Conservation (phyloP, 2,329 filamentous ascomycete genomes). For the Piedraia hortae region DNA sequence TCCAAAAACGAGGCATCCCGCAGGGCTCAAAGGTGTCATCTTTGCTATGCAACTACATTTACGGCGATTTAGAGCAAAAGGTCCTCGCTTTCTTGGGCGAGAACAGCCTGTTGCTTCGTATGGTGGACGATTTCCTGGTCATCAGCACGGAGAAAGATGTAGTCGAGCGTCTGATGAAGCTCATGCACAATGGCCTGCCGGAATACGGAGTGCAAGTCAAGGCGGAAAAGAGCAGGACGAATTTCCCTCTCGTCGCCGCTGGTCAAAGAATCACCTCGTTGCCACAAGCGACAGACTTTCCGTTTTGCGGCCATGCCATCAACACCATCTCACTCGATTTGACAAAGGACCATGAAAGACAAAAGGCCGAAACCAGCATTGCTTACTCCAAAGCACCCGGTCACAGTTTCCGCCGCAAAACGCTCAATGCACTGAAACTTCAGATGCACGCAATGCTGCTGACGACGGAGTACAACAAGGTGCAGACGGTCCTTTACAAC, state of each 20-base stretch:
- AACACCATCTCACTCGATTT: slow-evolving; percentile 49
- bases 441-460: slow-evolving; percentile 66
- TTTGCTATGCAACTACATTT: slow-evolving; percentile 83
- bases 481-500: slow-evolving; percentile 41
- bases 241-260: slow-evolving; percentile 41
- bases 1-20: slow-evolving; percentile 69
- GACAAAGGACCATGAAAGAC: slow-evolving; percentile 34
- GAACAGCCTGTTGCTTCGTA: slow-evolving; percentile 36
- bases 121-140: slow-evolving; percentile 83
- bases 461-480: slow-evolving; percentile 51
- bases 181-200: slow-evolving; percentile 54
- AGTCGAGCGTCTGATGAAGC: slow-evolving; percentile 43
- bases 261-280: slow-evolving; percentile 24
- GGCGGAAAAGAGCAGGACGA: slow-evolving; percentile 51
- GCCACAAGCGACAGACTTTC: slow-evolving; percentile 29
- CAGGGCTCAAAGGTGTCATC: slow-evolving; percentile 78
- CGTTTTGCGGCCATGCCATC: slow-evolving; percentile 67
- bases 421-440: slow-evolving; percentile 49
- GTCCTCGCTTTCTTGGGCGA: slow-evolving; percentile 37
- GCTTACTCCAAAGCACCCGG: slow-evolving; percentile 48
- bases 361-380: slow-evolving; percentile 42
- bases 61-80: slow-evolving; percentile 54
- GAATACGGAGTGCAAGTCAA: slow-evolving; percentile 61
- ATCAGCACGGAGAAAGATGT: slow-evolving; percentile 43
- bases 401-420: slow-evolving; percentile 52